Evolutionary conservation across 2,329 filamentous ascomycete genomes (phyloP).

Genomic region (Clarireedia monteithiana): DNA sequence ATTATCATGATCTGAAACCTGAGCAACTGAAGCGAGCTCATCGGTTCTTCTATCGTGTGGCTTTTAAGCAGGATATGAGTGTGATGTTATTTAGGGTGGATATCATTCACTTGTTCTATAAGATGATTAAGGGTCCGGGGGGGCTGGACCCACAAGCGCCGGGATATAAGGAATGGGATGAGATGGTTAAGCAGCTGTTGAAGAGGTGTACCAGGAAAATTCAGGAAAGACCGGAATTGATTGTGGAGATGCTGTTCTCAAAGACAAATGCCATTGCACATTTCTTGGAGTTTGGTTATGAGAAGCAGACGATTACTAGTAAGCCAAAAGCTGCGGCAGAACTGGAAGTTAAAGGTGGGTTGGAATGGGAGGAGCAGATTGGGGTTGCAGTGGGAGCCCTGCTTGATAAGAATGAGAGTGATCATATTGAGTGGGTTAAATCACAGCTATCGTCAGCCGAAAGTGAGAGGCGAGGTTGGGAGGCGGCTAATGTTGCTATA

Average conservation of each 20-base stretch:
- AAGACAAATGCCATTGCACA: slow-evolving; percentile 78
- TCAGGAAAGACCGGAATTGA: slow-evolving; percentile 73
- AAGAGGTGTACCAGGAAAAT: slow-evolving; percentile 77
- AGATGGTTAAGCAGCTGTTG: slow-evolving; percentile 77
- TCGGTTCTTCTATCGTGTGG: slow-evolving; percentile 86
- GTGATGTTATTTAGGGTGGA: slow-evolving; percentile 87
- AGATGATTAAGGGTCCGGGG: slow-evolving; percentile 84
- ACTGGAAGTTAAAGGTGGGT: slow-evolving; percentile 69
- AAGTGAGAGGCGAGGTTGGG: slow-evolving; percentile 70
- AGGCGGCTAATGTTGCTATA: slow-evolving; percentile 58
- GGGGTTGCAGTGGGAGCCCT: slow-evolving; percentile 73
- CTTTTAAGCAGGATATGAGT: slow-evolving; percentile 89
- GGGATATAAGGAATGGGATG: slow-evolving; percentile 85
- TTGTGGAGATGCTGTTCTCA: slow-evolving; percentile 91
- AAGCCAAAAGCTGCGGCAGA: slow-evolving; percentile 67
- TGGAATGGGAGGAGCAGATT: slow-evolving; percentile 58
- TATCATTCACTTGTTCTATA: slow-evolving; percentile 80
- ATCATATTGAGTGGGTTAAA: slow-evolving; percentile 77
- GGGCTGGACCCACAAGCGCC: slow-evolving; percentile 58
- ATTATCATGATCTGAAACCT: slow-evolving; percentile 71
- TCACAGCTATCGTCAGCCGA: slow-evolving; percentile 59
- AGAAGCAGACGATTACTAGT: slow-evolving; percentile 64
- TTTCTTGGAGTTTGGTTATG: slow-evolving; percentile 85
- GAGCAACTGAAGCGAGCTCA: slow-evolving; percentile 85
- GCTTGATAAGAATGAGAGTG: slow-evolving; percentile 68